Evolutionary conservation across 2,329 filamentous ascomycete genomes (phyloP), one percentile per base, ranked within the genome.

Genomic region (Trichoderma sp.): DNA sequence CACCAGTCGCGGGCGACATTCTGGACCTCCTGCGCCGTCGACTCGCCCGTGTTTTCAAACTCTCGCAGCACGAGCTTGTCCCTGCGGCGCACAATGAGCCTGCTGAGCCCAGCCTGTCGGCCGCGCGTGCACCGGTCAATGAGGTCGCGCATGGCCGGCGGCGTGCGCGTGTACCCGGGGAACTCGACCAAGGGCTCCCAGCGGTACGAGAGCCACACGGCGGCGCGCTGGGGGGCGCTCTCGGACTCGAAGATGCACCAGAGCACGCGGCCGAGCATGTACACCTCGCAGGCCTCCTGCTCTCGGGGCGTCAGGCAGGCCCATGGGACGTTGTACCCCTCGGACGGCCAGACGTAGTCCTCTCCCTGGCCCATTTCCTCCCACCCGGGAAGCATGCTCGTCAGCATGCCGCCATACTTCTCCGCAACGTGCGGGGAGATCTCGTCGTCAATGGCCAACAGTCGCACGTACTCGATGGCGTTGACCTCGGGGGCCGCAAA

Each of bases 191-290:
- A 76, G 2, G 85, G 82, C 71, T 87, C 85, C 74, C 80, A 82
- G 17, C 76, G 77, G 71, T 87, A 87, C 52, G 85, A 87, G 68
- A 85, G 80, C 85, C 85, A 87, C 14, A 85, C 79, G 3, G 83
- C 81, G 2, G 82, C 81, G 67, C 79, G 79, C 69, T 88, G 83
- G 1, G 85, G 85, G 2, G 84, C 84, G 66, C 83, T 83, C 70
- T 82, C 81, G 21, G 83, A 84, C 71, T 88, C 85, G 64, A 88
- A 88, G 17, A 88, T 81, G 71, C 85, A 88, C 85, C 85, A 88
- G 54, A 88, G 76, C 28, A 86, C 78, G 45, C 85, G 80, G 6
- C 85, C 85, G 17, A 88, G 80, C 85, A 87, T 87, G 74, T 87
- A 88, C 1, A 86, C 85, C 72, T 85, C 82, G 21, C 85, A 85